These are phyloP conservation scores for Eucalyptus albens DNA, from an alignment of 345 rosid species.

Conservation along the genomic window DNA sequence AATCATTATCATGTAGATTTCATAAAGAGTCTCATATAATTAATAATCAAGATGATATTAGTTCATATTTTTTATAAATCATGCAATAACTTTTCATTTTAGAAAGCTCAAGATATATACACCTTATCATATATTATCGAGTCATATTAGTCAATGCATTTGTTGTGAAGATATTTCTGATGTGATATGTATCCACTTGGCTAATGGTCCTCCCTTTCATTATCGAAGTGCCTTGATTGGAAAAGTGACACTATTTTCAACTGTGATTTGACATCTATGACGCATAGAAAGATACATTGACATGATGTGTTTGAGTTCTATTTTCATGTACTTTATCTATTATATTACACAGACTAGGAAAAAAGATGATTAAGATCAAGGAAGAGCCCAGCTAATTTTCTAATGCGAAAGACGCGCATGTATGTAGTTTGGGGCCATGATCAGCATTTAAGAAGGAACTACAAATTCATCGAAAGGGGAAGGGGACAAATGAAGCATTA, in stretches of 20 bases:
- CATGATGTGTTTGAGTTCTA: neutral
- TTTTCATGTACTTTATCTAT: neutral
- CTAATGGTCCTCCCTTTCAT: neutral
- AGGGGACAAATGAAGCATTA: neutral
- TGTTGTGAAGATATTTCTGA: neutral
- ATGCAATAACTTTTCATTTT: too few species aligned
- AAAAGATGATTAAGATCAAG: neutral
- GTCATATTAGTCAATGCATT: neutral
- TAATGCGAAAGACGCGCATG: neutral
- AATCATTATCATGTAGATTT: too few species aligned
- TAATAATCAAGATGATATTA: too few species aligned
- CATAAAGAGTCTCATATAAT: too few species aligned
- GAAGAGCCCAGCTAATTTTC: neutral
- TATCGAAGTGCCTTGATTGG: neutral
- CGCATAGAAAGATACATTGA: neutral
- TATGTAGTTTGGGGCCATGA: neutral
- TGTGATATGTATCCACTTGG: neutral
- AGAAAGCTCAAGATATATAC: neutral
- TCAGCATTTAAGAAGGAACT: neutral
- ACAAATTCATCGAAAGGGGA: neutral
- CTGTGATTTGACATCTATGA: neutral
- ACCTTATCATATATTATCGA: neutral
- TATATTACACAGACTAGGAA: neutral
- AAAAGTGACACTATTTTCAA: neutral
- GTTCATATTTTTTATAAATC: too few species aligned